Evolutionary conservation across 352 stramenopile genomes (phyloP), one percentile per base, ranked within the genome.

Genomic region (Phytophthora cactorum): DNA sequence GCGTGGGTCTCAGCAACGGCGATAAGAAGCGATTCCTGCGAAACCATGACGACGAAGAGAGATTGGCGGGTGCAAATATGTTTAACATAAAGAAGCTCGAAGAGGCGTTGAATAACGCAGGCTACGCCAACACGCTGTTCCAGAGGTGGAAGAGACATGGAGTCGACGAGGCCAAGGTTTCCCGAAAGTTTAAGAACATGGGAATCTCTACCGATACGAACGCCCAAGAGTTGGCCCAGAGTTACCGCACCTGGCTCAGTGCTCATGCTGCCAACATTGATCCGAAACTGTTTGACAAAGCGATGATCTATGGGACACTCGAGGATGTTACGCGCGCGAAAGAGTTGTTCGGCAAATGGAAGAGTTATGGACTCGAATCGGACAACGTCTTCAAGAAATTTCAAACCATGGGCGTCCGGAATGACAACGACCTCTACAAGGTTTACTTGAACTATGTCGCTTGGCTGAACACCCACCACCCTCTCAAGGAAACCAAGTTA

Each of bases 71-170:
- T n/a, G 22, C n/a, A 0, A 66, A 66, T 1, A 41, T 66, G 47
- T 66, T 66, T 38, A 52, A 59, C 28, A 12, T 36, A 0, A 9
- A 45, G 38, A 66, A 66, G 38, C 36, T 66, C 17, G 28, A 52
- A 14, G 9, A 45, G 17, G 59, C 59, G 12, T 14, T 59, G 7
- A 10, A 12, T 1, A 38, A 66, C 49, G 4, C 47, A 17, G 53
- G 15, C 3, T 66, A 66, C 47, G 59, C 59, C 11, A 46, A 59
- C 36, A 52, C 36, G 1, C 9, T 66, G 59, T 59, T 41, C 29
- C 29, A 2, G 38, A 59, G 59, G n/a, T 66, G 59, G 36, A 59
- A 59, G 36, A n/a, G 52, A 8, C 0, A 50, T 50, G 52, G 52
- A 2, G 4, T 59, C 22, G 25, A 41, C 12, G 36, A 25, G 3